These are phyloP conservation scores for Cairneyella variabilis DNA, from an alignment of 495 filamentous ascomycete genomes.

Conservation along the genomic window DNA sequence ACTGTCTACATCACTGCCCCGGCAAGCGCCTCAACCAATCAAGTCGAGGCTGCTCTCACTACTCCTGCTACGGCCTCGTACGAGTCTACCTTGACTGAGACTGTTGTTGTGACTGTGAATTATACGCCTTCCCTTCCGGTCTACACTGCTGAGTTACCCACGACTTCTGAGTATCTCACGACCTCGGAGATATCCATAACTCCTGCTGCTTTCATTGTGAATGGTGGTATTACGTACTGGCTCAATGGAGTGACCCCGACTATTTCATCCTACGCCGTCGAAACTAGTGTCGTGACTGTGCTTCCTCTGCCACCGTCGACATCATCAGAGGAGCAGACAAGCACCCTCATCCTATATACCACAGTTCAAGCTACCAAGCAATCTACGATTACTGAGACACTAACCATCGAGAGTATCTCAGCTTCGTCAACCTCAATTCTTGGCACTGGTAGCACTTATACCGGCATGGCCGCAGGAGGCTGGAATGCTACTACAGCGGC, in stretches of 20 bases:
- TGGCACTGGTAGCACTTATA: not conserved
- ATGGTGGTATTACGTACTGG: conserved; percentile 19
- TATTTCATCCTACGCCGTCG: conserved; percentile 3
- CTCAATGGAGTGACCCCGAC: conserved; percentile 15
- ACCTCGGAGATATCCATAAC: not conserved
- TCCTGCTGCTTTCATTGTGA: conserved; percentile 8
- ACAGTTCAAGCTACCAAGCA: conserved; percentile 1
- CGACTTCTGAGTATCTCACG: too few species aligned
- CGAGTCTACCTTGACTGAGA: not conserved
- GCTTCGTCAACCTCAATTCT: too few species aligned
- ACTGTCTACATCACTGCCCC: conserved; percentile 8
- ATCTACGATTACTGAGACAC: conserved; percentile 10
- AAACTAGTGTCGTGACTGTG: conserved; percentile 17
- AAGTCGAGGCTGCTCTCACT: not conserved
- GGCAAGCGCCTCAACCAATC: not conserved
- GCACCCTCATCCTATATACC: too few species aligned
- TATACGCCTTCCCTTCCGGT: too few species aligned
- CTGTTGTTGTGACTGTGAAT: conserved; percentile 1
- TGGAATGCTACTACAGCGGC: conserved; percentile 24
- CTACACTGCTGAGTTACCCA: too few species aligned
- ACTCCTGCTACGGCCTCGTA: not conserved
- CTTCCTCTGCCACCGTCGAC: not conserved
- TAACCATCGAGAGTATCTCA: not conserved
- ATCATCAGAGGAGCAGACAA: not conserved
- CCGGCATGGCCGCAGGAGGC: conserved; percentile 7